Conservation (phyloP, 2,329 filamentous ascomycete genomes). For the Hypoxylon sp. region DNA sequence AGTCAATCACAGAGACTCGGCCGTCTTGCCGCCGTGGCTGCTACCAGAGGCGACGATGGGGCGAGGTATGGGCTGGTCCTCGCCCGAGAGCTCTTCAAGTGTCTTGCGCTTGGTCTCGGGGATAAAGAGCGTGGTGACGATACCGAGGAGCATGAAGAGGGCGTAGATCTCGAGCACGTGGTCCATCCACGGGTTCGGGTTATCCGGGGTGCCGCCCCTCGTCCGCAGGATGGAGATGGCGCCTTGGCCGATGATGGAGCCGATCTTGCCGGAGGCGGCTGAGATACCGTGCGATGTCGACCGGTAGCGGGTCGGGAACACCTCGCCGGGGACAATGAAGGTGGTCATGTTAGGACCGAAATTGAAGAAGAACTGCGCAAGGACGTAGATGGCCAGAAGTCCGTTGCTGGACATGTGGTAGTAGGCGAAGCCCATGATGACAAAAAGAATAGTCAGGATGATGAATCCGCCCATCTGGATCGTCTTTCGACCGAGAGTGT, state of each 20-base stretch:
- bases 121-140: slow-evolving; percentile 76
- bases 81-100: slow-evolving; percentile 71
- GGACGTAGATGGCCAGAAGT: slow-evolving; percentile 67
- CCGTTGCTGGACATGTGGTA: slow-evolving; percentile 63
- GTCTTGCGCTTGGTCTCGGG: slow-evolving; percentile 82
- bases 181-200: slow-evolving; percentile 74
- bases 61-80: slow-evolving; percentile 45
- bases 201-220: slow-evolving; percentile 56
- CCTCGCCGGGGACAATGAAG: slow-evolving; percentile 68
- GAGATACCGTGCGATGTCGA: slow-evolving; percentile 70
- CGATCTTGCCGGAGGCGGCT: slow-evolving; percentile 67
- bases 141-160: slow-evolving; percentile 80
- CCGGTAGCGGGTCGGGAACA: slow-evolving; percentile 68
- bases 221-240: slow-evolving; percentile 68
- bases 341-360: slow-evolving; percentile 70
- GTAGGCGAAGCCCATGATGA: slow-evolving; percentile 74
- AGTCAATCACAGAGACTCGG: slow-evolving; percentile 29
- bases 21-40: slow-evolving; percentile 23
- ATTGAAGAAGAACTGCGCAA: slow-evolving; percentile 72
- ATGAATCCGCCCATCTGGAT: slow-evolving; percentile 77
- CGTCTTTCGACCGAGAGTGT: slow-evolving; percentile 80
- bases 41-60: background rate
- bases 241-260: slow-evolving; percentile 68
- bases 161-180: slow-evolving; percentile 82
- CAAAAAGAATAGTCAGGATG: slow-evolving; percentile 68